Evolutionary conservation across 352 stramenopile genomes (phyloP), one percentile per base, ranked within the genome.

Genomic region (Phytophthora meadii): DNA sequence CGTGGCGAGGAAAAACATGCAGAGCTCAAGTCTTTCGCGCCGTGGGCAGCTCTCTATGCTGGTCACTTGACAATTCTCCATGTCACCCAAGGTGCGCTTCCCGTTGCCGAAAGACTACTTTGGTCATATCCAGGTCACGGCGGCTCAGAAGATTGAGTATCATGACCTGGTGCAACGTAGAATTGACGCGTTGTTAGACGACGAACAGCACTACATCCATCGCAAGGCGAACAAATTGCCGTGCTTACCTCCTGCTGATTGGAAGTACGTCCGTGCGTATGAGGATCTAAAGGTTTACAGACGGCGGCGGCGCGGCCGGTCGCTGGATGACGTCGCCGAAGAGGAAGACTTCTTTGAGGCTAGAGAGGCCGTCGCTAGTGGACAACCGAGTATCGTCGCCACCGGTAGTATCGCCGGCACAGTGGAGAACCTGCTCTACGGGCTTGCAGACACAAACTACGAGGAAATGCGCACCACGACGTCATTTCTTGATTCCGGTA

Each of bases 251-350:
- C 30, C 51, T 5, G 36, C 40, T 25, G 73, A 83, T 54, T 88
- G 79, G 79, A 75, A 74, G 51, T 71, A 76, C 37, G 68, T 79
- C 39, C 64, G 57, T 0, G 59, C 70, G 36, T 68, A 80, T 34
- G 54, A 83, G 36, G 51, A 81, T 2, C 55, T 86, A 37, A 68
- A 76, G 42, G 60, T 82, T 50, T 86, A 73, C 56, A 46, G 62
- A 51, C 67, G 66, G 1, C 24, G 63, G 27, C 55, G 58, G 15
- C 66, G 66, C 19, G 54, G 55, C 12, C 54, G 54, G 1, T 61
- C 61, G 2, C 54, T 70, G 8, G 40, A 66, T 15, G 57, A 75
- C 24, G 42, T 65, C 45, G 51, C 62, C 27, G 53, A 48, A 3
- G 44, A 74, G n/a, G 54, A 65, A 41, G 45, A 76, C 40, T 68